Evolutionary conservation across 441 rosid species (phyloP).

Genomic region (Corymbia calophylla): DNA sequence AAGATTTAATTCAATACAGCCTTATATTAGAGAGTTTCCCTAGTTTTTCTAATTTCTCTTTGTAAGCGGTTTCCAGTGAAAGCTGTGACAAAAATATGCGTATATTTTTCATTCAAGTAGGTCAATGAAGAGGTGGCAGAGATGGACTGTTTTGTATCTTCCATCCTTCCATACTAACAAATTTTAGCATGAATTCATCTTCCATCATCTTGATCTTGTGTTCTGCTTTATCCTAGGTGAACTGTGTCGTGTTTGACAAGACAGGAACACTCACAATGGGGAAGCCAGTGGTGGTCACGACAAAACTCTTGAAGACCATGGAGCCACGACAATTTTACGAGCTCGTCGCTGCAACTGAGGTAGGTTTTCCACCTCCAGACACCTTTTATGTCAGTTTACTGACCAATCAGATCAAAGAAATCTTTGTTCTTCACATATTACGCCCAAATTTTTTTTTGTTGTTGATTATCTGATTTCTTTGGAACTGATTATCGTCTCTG

Average conservation of each 20-base stretch:
- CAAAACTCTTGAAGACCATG: conserved; percentile 58
- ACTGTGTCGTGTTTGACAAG: conserved; percentile 88
- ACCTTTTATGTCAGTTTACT: neutral
- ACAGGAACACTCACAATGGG: conserved; percentile 93
- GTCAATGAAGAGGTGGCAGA: neutral
- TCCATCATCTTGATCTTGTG: neutral
- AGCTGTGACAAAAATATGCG: neutral
- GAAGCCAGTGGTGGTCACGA: conserved; percentile 71
- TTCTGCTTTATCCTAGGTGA: conserved; percentile 37
- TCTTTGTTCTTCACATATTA: neutral
- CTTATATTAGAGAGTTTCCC: neutral
- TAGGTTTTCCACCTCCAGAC: conserved; percentile 2
- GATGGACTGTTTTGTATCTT: neutral
- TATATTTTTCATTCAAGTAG: neutral
- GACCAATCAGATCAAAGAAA: neutral
- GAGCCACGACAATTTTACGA: conserved; percentile 64
- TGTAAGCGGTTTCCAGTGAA: neutral
- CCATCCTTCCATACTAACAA: neutral
- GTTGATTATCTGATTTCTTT: neutral
- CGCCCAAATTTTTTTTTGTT: neutral
- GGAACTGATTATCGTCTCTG: neutral
- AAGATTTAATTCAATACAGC: neutral
- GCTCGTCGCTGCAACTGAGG: conserved; percentile 86
- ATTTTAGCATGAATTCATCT: neutral
- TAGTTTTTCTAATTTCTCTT: neutral